Percentiles rank a stretch among this genome's conserved stretches.
phyloP scores from a whole-genome alignment of 495 filamentous ascomycete genomes.

The Chlorociboria aeruginascens region DNA sequence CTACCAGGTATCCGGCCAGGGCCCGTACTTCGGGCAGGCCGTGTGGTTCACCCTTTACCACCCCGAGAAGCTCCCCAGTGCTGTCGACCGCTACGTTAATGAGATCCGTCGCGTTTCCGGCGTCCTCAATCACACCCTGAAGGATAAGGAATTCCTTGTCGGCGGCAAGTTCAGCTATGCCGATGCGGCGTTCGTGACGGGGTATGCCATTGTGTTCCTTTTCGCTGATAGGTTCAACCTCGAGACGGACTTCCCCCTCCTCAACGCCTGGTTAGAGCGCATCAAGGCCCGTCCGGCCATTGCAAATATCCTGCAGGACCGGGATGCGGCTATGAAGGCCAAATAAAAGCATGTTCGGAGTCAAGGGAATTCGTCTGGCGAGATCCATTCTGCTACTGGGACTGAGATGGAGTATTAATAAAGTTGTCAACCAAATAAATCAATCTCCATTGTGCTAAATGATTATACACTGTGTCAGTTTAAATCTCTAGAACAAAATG shows the following conservation, averaged over 20 bases:
- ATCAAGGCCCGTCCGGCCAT: slow-evolving; percentile 25
- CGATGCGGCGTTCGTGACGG: not conserved
- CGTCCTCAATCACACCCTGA: not conserved
- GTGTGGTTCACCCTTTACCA: not conserved
- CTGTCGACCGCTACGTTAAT: not conserved
- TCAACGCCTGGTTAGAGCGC: slow-evolving; percentile 24
- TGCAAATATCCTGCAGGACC: slow-evolving; percentile 28
- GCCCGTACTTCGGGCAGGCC: slow-evolving; percentile 43
- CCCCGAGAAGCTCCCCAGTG: not conserved
- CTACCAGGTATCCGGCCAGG: slow-evolving; percentile 42
- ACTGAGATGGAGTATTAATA: slow-evolving; percentile 2
- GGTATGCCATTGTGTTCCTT: not conserved
- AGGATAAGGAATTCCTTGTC: not conserved
- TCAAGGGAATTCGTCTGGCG: slow-evolving; percentile 3
- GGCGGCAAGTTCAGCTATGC: not conserved
- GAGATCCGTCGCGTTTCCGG: not conserved
- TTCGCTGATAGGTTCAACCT: slow-evolving; percentile 3
- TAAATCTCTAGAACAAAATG: no score
- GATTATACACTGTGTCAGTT: no score
- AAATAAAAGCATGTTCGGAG: slow-evolving; percentile 4
- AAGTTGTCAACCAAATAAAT: no score
- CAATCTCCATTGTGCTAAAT: no score
- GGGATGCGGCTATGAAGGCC: slow-evolving; percentile 14
- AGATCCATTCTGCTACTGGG: slow-evolving; percentile 3
- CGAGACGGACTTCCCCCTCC: slow-evolving; percentile 25